Evolutionary conservation across 495 filamentous ascomycete genomes (phyloP).

Genomic region (Parmelia sp.): DNA sequence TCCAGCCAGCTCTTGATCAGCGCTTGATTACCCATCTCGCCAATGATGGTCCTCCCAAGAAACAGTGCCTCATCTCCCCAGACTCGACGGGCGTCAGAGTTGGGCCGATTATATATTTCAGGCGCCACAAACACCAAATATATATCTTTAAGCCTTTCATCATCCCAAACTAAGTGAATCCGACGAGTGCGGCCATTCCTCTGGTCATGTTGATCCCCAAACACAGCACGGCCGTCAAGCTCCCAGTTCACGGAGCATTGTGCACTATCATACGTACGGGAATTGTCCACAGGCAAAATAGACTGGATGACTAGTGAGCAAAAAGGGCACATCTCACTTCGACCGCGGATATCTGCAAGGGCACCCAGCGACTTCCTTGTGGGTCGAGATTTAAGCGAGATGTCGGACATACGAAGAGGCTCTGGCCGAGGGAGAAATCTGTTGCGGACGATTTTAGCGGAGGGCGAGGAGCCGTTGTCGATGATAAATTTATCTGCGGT

Average conservation of each 20-base stretch:
- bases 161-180: conserved; percentile 6
- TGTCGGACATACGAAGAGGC: neutral
- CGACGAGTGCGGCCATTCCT: conserved; percentile 7
- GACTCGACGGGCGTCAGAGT: conserved; percentile 5
- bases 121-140: conserved; percentile 14
- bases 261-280: conserved; percentile 1
- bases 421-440: conserved; percentile 5
- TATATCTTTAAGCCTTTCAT: conserved; percentile 7
- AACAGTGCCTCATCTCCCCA: conserved; percentile 9
- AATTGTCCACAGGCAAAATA: neutral
- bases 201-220: neutral
- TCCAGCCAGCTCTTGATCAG: conserved; percentile 16
- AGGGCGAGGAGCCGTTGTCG: neutral
- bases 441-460: conserved; percentile 2
- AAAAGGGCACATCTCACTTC: conserved; percentile 7
- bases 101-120: conserved; percentile 4
- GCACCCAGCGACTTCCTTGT: conserved; percentile 1
- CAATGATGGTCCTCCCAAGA: conserved; percentile 9
- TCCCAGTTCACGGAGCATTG: conserved; percentile 11
- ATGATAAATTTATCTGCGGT: conserved; percentile 15
- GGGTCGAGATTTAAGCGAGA: conserved; percentile 10
- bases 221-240: conserved; percentile 5
- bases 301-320: conserved; percentile 9
- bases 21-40: conserved; percentile 8
- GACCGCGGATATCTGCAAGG: neutral